Evolutionary conservation across 208 protist species (phyloP).

Genomic region (Eutreptiella sp.): DNA sequence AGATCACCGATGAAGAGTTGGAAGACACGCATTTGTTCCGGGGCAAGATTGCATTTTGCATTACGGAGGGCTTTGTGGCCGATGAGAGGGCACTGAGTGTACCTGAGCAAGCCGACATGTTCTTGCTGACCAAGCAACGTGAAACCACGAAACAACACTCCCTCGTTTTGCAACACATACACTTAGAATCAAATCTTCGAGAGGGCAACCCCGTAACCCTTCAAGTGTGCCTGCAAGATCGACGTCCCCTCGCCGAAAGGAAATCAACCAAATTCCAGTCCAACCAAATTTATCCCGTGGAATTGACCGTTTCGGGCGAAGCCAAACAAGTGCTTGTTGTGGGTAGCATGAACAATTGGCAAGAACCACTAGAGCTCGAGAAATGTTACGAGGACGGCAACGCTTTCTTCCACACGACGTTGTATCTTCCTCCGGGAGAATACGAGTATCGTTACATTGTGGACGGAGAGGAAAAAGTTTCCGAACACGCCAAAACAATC

Average conservation of each 20-base stretch:
- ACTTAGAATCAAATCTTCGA: constrained; percentile 56
- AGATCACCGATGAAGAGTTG: constrained; percentile 70
- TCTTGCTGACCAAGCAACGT: constrained; percentile 73
- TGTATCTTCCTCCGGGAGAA: constrained; percentile 74
- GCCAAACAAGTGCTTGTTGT: constrained; percentile 78
- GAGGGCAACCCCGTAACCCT: constrained; percentile 68
- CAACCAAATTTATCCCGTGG: constrained; percentile 66
- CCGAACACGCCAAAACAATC: constrained; percentile 61
- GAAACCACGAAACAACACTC: constrained; percentile 52
- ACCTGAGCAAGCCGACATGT: constrained; percentile 63
- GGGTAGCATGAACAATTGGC: constrained; percentile 82
- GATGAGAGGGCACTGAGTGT: constrained; percentile 63
- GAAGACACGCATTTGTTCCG: constrained; percentile 70
- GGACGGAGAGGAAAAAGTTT: constrained; percentile 74
- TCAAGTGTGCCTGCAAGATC: constrained; percentile 79
- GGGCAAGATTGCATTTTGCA: constrained; percentile 76
- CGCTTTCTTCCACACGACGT: constrained; percentile 77
- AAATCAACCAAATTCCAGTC: constrained; percentile 74
- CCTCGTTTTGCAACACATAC: constrained; percentile 73
- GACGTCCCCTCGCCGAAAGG: constrained; percentile 61
- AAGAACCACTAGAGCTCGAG: constrained; percentile 75
- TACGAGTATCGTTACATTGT: constrained; percentile 89
- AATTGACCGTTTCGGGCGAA: constrained; percentile 75
- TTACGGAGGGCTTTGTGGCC: constrained; percentile 71
- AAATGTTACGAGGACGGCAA: constrained; percentile 61